Percentiles rank a stretch among this genome's conserved stretches.
These are phyloP conservation scores for Hamamelis virginiana DNA, from an alignment of 164 flowering plant genomes.

Conservation along the genomic window DNA sequence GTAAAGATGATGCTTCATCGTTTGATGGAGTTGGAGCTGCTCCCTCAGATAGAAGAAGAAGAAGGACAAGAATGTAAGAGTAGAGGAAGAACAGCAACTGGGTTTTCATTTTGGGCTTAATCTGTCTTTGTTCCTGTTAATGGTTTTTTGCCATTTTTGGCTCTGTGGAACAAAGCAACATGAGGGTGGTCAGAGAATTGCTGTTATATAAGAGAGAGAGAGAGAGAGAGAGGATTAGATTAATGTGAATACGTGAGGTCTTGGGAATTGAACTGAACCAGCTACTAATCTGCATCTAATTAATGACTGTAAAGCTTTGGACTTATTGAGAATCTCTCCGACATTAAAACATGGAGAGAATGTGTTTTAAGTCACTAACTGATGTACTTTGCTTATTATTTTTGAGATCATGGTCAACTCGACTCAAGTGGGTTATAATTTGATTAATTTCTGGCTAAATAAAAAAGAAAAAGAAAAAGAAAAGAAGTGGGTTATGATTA, in stretches of 20 bases:
- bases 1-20: slow-evolving; percentile 35
- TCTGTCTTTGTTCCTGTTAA: slow-evolving; percentile 8
- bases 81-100: slow-evolving; percentile 22
- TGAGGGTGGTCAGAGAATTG: slow-evolving; percentile 1
- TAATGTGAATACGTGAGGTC: slow-evolving; percentile 27
- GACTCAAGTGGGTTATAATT: slow-evolving; percentile 13
- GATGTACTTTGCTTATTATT: neutral
- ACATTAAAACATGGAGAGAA: slow-evolving; percentile 49
- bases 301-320: slow-evolving; percentile 35
- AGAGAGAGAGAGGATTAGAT: neutral
- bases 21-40: neutral
- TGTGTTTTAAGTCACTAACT: slow-evolving; percentile 25
- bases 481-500: too few relatives aligned
- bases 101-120: slow-evolving; percentile 26
- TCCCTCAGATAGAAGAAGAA: slow-evolving; percentile 22
- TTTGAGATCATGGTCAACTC: slow-evolving; percentile 30
- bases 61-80: slow-evolving; percentile 39
- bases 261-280: slow-evolving; percentile 31
- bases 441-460: neutral
- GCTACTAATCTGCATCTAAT: slow-evolving; percentile 22
- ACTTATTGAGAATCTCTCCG: slow-evolving; percentile 27
- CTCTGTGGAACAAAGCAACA: slow-evolving; percentile 10
- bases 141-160: slow-evolving; percentile 13
- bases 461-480: too few relatives aligned
- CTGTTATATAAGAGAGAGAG: slow-evolving; percentile 7